Conservation (phyloP, 2,329 filamentous ascomycete genomes). For the Aspergillus clavatus region DNA sequence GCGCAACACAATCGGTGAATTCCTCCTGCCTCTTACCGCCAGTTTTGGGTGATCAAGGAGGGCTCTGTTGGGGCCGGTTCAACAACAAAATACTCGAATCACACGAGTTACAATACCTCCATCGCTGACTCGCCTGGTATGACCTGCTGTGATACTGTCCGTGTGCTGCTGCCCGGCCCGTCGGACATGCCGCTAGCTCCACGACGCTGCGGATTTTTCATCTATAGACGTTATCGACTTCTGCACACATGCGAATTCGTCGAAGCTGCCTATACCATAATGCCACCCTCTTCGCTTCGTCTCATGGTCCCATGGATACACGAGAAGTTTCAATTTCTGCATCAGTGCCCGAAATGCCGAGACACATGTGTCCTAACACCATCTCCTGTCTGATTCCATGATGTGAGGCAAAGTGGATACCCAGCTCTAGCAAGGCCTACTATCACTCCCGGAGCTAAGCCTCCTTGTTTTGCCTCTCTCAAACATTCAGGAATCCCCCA, state of each 20-base stretch:
- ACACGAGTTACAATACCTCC: too few relatives aligned
- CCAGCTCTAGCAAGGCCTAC: conserved; percentile 5
- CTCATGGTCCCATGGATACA: conserved; percentile 5
- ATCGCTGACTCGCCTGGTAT: conserved; percentile 19
- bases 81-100: conserved; percentile 4
- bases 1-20: conserved; percentile 1
- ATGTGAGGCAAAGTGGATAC: neutral
- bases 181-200: conserved; percentile 21
- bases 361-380: too few relatives aligned
- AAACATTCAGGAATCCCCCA: neutral
- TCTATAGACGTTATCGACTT: conserved; percentile 15
- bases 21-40: conserved; percentile 15
- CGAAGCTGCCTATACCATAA: conserved; percentile 3
- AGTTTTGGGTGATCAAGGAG: conserved; percentile 22
- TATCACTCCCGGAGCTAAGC: conserved; percentile 4
- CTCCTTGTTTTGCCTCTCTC: neutral
- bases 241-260: conserved; percentile 19
- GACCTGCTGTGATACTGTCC: conserved; percentile 16
- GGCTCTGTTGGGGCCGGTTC: conserved; percentile 15
- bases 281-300: neutral
- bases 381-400: conserved; percentile 7
- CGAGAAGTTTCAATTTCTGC: conserved; percentile 11
- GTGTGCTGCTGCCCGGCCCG: conserved; percentile 21
- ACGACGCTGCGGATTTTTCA: conserved; percentile 12
- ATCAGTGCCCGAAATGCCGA: conserved; percentile 19